These are phyloP conservation scores for Ceratocystis eucalypticola DNA, from an alignment of 2,329 filamentous ascomycete species.

Conservation along the genomic window DNA sequence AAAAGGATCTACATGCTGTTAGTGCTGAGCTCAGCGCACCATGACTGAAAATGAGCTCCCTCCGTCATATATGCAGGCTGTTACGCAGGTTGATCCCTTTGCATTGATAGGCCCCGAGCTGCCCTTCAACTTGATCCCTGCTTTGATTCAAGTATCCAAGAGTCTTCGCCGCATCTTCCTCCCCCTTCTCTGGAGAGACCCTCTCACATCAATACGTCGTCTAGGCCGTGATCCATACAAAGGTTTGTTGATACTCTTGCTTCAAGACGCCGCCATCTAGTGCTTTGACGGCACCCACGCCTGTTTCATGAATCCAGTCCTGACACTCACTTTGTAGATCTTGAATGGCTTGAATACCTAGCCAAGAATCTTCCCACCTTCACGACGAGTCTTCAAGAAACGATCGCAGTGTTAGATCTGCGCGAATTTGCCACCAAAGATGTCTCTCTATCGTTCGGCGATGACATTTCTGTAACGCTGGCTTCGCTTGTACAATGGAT, in stretches of 20 bases:
- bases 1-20: neutral
- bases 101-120: constrained; percentile 35
- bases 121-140: constrained; percentile 29
- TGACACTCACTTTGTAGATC: constrained; percentile 7
- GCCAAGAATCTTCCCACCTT: constrained; percentile 5
- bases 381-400: constrained; percentile 8
- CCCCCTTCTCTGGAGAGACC: constrained; percentile 40
- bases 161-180: constrained; percentile 38
- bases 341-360: constrained; percentile 8
- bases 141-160: constrained; percentile 36
- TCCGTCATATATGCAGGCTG: constrained; percentile 43
- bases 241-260: constrained; percentile 25
- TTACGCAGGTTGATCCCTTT: constrained; percentile 35
- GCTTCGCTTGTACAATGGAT: constrained; percentile 9
- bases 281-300: neutral
- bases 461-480: constrained; percentile 1
- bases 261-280: neutral
- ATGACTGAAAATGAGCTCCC: constrained; percentile 23
- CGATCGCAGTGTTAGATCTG: constrained; percentile 14
- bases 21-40: neutral
- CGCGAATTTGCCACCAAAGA: constrained; percentile 9
- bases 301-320: neutral
- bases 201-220: constrained; percentile 29
- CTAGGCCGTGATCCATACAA: constrained; percentile 33
- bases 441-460: constrained; percentile 6